These are phyloP conservation scores for Leccinum variicolor DNA, from an alignment of 768 basidiomycete species.

Conservation along the genomic window DNA sequence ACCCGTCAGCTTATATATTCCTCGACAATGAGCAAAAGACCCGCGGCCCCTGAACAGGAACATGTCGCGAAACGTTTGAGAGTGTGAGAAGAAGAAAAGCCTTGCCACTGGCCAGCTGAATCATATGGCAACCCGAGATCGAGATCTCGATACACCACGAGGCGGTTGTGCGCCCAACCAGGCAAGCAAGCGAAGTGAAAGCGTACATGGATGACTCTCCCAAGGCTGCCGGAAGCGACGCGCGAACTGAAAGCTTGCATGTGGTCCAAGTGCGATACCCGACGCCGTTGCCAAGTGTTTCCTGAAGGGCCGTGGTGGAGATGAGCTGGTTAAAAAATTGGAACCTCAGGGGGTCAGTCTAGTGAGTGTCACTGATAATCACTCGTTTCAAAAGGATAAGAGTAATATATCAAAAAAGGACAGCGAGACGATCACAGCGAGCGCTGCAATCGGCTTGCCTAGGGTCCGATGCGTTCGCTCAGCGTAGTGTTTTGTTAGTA, in stretches of 20 bases:
- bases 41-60: slow-evolving; percentile 7
- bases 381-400: slow-evolving; percentile 5
- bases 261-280: not conserved
- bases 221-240: not conserved
- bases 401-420: not conserved
- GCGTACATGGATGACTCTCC: not conserved
- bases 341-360: slow-evolving; percentile 1
- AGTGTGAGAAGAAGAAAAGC: slow-evolving; percentile 8
- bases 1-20: slow-evolving; percentile 14
- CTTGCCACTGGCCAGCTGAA: too few species aligned
- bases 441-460: not conserved
- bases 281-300: not conserved
- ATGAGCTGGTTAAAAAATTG: not conserved
- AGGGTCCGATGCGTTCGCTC: slow-evolving; percentile 13
- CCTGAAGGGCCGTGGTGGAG: not conserved
- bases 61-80: not conserved
- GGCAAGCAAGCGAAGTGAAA: slow-evolving; percentile 3
- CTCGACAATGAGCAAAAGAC: slow-evolving; percentile 17
- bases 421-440: slow-evolving; percentile 1
- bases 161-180: slow-evolving; percentile 20
- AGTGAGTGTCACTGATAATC: not conserved
- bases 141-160: slow-evolving; percentile 16
- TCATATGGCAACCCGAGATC: slow-evolving; percentile 17
- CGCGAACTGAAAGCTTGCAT: not conserved
- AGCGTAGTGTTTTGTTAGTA: not conserved